Conservation (phyloP, 2,329 filamentous ascomycete species). For the Orbilia brochopaga region DNA sequence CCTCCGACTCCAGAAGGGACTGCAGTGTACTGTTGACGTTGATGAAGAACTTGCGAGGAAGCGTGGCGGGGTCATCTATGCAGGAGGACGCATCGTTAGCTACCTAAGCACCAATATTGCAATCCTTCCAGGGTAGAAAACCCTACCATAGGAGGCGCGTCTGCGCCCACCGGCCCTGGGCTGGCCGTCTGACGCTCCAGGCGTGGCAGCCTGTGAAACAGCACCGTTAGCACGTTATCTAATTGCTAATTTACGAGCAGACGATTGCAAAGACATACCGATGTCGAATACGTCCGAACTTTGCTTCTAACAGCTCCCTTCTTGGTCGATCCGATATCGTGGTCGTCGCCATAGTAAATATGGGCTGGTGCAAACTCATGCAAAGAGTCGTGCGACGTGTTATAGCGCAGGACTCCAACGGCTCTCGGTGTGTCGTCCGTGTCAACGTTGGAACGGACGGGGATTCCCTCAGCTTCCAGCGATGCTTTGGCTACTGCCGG, state of each 20-base stretch:
- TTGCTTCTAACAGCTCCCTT: slow-evolving; percentile 44
- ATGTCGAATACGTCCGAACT: slow-evolving; percentile 48
- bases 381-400: slow-evolving; percentile 48
- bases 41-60: slow-evolving; percentile 80
- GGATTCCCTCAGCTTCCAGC: slow-evolving; percentile 39
- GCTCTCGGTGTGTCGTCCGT: slow-evolving; percentile 24
- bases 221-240: slow-evolving; percentile 1
- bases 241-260: neutral
- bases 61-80: slow-evolving; percentile 73
- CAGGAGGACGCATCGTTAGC: neutral
- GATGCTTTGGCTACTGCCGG: slow-evolving; percentile 39
- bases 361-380: slow-evolving; percentile 47
- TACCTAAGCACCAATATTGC: neutral
- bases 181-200: slow-evolving; percentile 35
- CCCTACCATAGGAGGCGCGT: slow-evolving; percentile 57
- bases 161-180: slow-evolving; percentile 37
- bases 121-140: slow-evolving; percentile 10
- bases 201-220: slow-evolving; percentile 40
- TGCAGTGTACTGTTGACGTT: slow-evolving; percentile 83
- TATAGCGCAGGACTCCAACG: slow-evolving; percentile 48
- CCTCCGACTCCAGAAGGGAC: slow-evolving; percentile 80
- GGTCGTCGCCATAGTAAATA: slow-evolving; percentile 47
- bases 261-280: slow-evolving; percentile 30
- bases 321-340: slow-evolving; percentile 41
- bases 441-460: slow-evolving; percentile 26